Percentiles rank a stretch among this genome's conserved stretches.
These are phyloP conservation scores for Corylus heterophylla DNA, from an alignment of 306 rosid genomes.

Conservation along the genomic window DNA sequence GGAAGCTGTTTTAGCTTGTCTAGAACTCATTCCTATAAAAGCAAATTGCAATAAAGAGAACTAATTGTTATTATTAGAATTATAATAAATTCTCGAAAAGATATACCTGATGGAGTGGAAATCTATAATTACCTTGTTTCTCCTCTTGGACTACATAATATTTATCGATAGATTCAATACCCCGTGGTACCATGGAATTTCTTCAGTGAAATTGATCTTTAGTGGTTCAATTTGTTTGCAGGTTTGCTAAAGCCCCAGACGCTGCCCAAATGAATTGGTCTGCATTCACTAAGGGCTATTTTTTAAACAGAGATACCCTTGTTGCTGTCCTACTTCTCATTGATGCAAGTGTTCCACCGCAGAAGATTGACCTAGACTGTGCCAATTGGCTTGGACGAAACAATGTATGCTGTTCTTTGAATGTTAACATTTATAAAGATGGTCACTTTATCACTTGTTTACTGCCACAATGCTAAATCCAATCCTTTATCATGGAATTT, in stretches of 20 bases:
- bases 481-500: not conserved
- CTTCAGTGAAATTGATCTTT: not conserved
- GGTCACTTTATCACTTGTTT: not conserved
- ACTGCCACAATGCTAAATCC: not conserved
- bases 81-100: not conserved
- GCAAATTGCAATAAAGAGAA: not conserved
- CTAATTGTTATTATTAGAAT: not conserved
- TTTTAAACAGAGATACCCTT: conserved; percentile 66
- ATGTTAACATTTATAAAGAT: not conserved
- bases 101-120: not conserved
- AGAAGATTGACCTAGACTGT: conserved; percentile 84
- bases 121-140: not conserved
- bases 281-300: conserved; percentile 89
- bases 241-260: conserved; percentile 84
- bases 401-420: conserved; percentile 44
- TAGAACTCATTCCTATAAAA: not conserved
- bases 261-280: conserved; percentile 87
- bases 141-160: not conserved
- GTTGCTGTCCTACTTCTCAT: conserved; percentile 81
- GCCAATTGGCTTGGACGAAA: conserved; percentile 96
- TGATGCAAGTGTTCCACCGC: conserved; percentile 95
- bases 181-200: not conserved
- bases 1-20: not conserved
- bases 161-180: too few relatives aligned
- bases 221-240: conserved; percentile 35